phyloP scores from a whole-genome alignment of 352 stramenopile genomes.

The Globisporangium cystogenes region DNA sequence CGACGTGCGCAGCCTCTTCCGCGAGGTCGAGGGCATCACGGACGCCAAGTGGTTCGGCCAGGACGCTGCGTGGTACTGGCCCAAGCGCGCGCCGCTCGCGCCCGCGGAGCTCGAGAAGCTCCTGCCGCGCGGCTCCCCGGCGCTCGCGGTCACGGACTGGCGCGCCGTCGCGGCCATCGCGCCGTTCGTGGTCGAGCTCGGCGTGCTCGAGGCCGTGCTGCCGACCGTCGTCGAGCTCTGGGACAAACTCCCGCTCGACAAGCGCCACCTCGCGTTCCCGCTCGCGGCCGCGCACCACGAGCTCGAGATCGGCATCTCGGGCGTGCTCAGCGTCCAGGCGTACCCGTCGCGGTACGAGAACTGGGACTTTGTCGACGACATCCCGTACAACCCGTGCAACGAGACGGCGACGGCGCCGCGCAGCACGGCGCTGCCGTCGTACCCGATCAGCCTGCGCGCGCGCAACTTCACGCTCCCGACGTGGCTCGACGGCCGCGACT shows the following conservation, averaged over 20 bases:
- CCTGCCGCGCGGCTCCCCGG: conserved; percentile 33
- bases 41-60: conserved; percentile 56
- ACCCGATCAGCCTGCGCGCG: conserved; percentile 66
- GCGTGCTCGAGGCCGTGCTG: conserved; percentile 40
- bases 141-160: conserved; percentile 53
- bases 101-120: conserved; percentile 27
- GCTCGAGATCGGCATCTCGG: conserved; percentile 50
- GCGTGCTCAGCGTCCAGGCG: conserved; percentile 68
- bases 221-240: conserved; percentile 43
- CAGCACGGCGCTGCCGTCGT: conserved; percentile 56
- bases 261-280: conserved; percentile 63
- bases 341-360: conserved; percentile 84
- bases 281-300: conserved; percentile 61
- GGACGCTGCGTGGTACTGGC: conserved; percentile 79
- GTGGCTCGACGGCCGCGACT: conserved; percentile 75
- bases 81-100: conserved; percentile 36
- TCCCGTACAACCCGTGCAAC: conserved; percentile 73
- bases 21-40: conserved; percentile 52
- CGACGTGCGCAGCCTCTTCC: conserved; percentile 65
- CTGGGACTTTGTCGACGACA: conserved; percentile 83
- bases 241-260: conserved; percentile 35
- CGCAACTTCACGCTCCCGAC: conserved; percentile 67
- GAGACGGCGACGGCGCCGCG: conserved; percentile 18
- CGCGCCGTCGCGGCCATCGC: conserved; percentile 63
- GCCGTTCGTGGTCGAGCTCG: conserved; percentile 63